phyloP scores from a whole-genome alignment of 2,329 filamentous ascomycete genomes.

The Trichoderma sp. region DNA sequence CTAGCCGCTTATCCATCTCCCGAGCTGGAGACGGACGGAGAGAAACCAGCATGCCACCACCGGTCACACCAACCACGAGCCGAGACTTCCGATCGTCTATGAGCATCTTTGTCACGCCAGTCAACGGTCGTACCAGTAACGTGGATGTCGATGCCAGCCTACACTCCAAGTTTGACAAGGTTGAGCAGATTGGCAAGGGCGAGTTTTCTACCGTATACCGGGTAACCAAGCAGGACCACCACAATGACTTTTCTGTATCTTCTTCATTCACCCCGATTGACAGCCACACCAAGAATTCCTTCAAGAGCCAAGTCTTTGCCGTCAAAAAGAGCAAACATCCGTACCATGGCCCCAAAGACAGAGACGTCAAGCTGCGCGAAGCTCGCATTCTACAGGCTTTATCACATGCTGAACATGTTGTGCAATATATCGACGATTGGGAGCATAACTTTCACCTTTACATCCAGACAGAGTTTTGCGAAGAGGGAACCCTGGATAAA shows the following conservation, averaged over 20 bases:
- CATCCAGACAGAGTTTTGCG: conserved; percentile 96
- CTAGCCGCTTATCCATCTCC: conserved; percentile 81
- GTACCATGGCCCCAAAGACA: conserved; percentile 75
- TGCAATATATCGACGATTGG: conserved; percentile 85
- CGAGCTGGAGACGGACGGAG: conserved; percentile 48
- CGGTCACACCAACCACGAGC: conserved; percentile 78
- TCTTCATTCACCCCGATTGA: conserved; percentile 49
- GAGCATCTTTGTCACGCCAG: conserved; percentile 62
- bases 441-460: conserved; percentile 83
- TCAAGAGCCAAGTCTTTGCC: conserved; percentile 70
- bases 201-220: conserved; percentile 94
- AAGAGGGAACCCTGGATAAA: conserved; percentile 84
- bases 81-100: conserved; percentile 54
- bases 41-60: conserved; percentile 47
- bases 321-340: conserved; percentile 91
- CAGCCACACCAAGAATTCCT: conserved; percentile 52
- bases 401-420: conserved; percentile 77
- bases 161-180: conserved; percentile 74
- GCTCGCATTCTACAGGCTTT: conserved; percentile 78
- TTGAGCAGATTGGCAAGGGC: conserved; percentile 79
- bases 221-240: conserved; percentile 54
- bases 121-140: conserved; percentile 68
- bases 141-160: conserved; percentile 73
- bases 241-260: conserved; percentile 41
- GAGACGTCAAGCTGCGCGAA: conserved; percentile 81